Evolutionary conservation across 2,329 filamentous ascomycete genomes (phyloP).

Genomic region (Penicillium sp.): DNA sequence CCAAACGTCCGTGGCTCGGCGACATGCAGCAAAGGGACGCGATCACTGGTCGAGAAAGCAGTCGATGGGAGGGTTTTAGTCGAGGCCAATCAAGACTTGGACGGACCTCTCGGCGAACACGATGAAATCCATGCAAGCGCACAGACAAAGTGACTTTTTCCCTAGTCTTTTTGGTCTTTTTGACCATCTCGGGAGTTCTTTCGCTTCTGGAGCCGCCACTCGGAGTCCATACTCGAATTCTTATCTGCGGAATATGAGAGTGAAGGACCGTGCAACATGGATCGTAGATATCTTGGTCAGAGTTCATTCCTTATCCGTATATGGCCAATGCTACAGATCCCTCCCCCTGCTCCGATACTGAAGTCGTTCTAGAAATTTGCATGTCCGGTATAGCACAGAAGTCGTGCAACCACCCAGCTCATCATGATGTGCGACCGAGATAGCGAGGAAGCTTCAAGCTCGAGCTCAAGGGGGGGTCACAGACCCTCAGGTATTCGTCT

Average conservation of each 20-base stretch:
- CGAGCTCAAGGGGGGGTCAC: neutral
- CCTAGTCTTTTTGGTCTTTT: neutral
- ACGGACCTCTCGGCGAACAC: neutral
- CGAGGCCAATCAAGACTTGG: slow-evolving; percentile 10
- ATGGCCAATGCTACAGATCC: too few relatives aligned
- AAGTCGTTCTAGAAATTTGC: neutral
- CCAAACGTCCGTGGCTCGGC: neutral
- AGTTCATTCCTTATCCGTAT: too few relatives aligned
- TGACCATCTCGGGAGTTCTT: too few relatives aligned
- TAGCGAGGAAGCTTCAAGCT: too few relatives aligned
- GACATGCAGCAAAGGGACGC: slow-evolving; percentile 13
- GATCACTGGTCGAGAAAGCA: slow-evolving; percentile 7
- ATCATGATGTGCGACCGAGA: too few relatives aligned
- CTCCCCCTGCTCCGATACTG: neutral
- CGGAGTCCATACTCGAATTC: too few relatives aligned
- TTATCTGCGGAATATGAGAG: too few relatives aligned
- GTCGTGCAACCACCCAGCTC: neutral
- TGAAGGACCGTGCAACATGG: too few relatives aligned
- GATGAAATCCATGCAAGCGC: slow-evolving; percentile 8
- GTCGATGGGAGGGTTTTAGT: slow-evolving; percentile 4
- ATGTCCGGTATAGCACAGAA: neutral
- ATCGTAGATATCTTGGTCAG: too few relatives aligned
- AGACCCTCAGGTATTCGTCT: neutral
- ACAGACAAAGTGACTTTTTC: slow-evolving; percentile 7
- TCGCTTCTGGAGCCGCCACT: too few relatives aligned